Evolutionary conservation across 2,329 filamentous ascomycete species (phyloP), one percentile per base, ranked within the genome.

Genomic region (Aspergillus sp.): DNA sequence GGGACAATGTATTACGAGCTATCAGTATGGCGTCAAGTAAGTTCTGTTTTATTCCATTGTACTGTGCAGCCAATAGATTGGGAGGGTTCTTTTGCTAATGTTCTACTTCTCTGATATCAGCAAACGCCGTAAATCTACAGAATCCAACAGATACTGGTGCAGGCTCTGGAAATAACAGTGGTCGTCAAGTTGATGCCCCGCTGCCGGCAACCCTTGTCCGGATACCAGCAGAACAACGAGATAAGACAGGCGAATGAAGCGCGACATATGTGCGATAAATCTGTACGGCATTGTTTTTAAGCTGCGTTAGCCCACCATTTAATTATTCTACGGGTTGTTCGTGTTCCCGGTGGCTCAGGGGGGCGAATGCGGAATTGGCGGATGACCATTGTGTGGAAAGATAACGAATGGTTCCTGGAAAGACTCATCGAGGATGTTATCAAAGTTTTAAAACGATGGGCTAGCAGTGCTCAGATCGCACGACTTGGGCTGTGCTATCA

Each of bases 171-270:
- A 42, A 43, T 10, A 44, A 50, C 4, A 45, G 91, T 82, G 60
- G 91, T 77, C 56, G 86, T 73, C 76, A 86, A 79, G 73, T 90
- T 89, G 59, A 94, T 28, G 44, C 54, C 41, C 52, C 52, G 26
- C 54, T 72, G 29, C 69, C 69, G 44, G 63, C 68, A 42, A 70
- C 68, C 7, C 55, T 73, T 47, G 69, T 73, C 49, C 65, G 70
- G 48, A 71, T 73, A 49, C 68, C 69, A 38, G 59, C 61, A 43
- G 60, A 63, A 42, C 54, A 54, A 52, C 48, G 50, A 42, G 55
- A 55, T 34, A 54, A 56, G 30, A 51, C 32, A 44, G 12, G 19
- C 8, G 32, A 44, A 35, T 35, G 33, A 44, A 33, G 29, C 40
- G 28, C 7, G 28, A 32, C 4, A 29, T 3, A 8, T 3, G 19